Base-by-base conservation (phyloP, 2,329 filamentous ascomycete species). In the Beauveria australis region DNA sequence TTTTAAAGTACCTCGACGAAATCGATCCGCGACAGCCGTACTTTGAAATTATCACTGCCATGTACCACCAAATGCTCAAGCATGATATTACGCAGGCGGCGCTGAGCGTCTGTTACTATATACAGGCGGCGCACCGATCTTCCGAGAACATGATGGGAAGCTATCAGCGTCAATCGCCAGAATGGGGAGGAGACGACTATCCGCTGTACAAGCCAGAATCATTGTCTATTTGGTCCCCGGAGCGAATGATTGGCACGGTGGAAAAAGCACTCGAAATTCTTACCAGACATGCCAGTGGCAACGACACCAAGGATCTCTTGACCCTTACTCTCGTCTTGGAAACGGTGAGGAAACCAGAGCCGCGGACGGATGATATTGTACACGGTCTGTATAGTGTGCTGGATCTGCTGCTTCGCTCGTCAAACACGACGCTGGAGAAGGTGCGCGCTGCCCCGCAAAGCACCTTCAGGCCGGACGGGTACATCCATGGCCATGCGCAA, bases 1-100 rank as follows among this genome's bases (percentile, higher is more conserved):
- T 84, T n/a, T 71, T 83, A 53, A 79, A 77, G 16, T 83, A 82
- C 61, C 71, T 83, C 49, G 80, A 83, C 63, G 80, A 83, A 63
- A 68, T 83, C 6, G 80, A 83, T 61, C 77, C 79, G 0, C 67
- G 71, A 26, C 71, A 76, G 5, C 72, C 77, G 2, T 75, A 78
- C 52, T 83, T 79, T 56, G 70, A 74, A 46, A 76, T 79, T 47
- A 73, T 81, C 26, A 75, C 75, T 64, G 78, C 81, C 61, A 79
- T 83, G 74, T 81, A 82, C 59, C 75, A 81, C 61, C 74, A 81
- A 53, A 72, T 82, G 12, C 67, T 84, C 41, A 81, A 79, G 65
- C 76, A 78, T 62, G 81, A 84, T 63, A 79, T 84, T 26, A 72
- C 82, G 22, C 80, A 83, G 67, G 80, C 81, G 0, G 79, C 80